A percentile compares a stretch with the other conserved stretches of the same genome.
phyloP scores from a whole-genome alignment of 108 stramenopile genomes.

The Pseudonitzschia delicatissima region DNA sequence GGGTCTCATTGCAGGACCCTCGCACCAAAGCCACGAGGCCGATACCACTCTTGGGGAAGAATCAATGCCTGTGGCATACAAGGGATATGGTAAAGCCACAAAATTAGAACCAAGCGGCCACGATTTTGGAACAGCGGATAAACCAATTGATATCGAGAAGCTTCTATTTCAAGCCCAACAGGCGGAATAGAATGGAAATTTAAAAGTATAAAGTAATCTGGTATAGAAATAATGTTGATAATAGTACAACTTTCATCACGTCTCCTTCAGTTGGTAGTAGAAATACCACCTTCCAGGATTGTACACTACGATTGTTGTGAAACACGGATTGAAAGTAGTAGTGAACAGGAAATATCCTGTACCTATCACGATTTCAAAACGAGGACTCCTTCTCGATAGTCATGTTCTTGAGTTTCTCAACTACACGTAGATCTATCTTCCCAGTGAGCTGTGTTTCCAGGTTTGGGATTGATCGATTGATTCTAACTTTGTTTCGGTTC shows the following conservation, averaged over 20 bases:
- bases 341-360: background rate
- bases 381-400: no score
- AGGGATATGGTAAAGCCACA: background rate
- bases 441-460: no score
- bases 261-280: no score
- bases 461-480: no score
- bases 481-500: no score
- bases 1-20: no score
- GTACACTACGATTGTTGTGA: no score
- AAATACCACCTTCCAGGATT: no score
- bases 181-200: no score
- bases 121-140: constrained; percentile 1
- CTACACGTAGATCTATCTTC: no score
- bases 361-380: background rate
- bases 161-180: background rate
- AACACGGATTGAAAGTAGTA: no score
- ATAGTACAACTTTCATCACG: background rate
- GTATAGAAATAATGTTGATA: background rate
- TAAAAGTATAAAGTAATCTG: background rate
- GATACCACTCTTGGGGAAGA: background rate
- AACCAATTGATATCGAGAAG: constrained; percentile 8
- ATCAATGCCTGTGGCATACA: background rate
- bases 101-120: constrained; percentile 7
- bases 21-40: background rate
- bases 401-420: no score